These are phyloP conservation scores for Sporothrix inflata DNA, from an alignment of 2,329 filamentous ascomycete genomes.

Conservation along the genomic window DNA sequence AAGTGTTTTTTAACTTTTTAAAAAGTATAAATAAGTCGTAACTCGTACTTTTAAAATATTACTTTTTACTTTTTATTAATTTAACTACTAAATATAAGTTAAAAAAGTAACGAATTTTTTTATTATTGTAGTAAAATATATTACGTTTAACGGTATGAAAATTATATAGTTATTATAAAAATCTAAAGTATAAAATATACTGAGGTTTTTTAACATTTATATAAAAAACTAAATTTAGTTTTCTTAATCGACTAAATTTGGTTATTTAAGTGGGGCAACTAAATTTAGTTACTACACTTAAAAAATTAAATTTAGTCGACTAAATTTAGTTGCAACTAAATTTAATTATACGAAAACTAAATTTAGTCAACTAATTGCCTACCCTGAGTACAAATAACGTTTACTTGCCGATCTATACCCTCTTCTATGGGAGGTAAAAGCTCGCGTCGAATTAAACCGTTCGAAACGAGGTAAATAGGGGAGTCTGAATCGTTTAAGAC, in stretches of 20 bases:
- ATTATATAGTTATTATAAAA: background rate
- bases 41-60: background rate
- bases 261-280: too few relatives aligned
- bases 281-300: background rate
- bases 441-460: background rate
- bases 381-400: background rate
- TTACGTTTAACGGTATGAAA: background rate
- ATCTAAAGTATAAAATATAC: background rate
- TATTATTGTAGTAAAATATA: background rate
- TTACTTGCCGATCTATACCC: background rate
- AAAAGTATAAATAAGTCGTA: background rate
- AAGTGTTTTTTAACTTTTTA: background rate
- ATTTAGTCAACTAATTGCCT: background rate
- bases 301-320: background rate
- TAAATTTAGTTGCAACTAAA: too few relatives aligned
- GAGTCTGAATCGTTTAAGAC: background rate
- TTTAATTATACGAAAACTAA: constrained; percentile 25
- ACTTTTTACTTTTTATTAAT: background rate
- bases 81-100: background rate
- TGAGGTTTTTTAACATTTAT: background rate
- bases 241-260: background rate
- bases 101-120: too few relatives aligned
- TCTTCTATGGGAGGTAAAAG: too few relatives aligned
- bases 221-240: constrained; percentile 5
- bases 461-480: background rate